Conservation (phyloP, 768 basidiomycete genomes). For the Amanita pallidorosea region DNA sequence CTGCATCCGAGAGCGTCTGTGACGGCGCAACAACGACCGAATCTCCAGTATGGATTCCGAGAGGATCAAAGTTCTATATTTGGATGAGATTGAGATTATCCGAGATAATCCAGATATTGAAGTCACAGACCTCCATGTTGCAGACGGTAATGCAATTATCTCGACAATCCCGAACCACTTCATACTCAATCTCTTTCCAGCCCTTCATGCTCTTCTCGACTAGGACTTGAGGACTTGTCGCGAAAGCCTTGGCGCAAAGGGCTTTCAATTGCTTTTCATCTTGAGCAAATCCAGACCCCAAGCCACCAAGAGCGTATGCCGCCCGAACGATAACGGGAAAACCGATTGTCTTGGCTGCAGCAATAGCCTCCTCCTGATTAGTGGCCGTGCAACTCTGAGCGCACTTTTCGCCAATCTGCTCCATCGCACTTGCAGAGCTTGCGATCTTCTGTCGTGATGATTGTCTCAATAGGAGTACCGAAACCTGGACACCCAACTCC, state of each 20-base stretch:
- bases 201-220: constrained; percentile 99
- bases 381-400: constrained; percentile 85
- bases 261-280: constrained; percentile 82
- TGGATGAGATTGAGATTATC: neutral
- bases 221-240: constrained; percentile 95
- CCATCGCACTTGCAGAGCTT: constrained; percentile 93
- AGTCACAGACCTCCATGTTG: constrained; percentile 92
- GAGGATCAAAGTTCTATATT: constrained; percentile 92
- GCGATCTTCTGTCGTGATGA: constrained; percentile 95
- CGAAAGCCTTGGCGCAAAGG: constrained; percentile 90
- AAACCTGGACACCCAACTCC: constrained; percentile 83
- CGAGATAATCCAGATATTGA: neutral
- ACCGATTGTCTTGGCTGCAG: constrained; percentile 76
- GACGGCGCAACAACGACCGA: constrained; percentile 98
- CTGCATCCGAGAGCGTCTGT: constrained; percentile 96
- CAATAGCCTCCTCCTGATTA: constrained; percentile 73
- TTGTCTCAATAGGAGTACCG: constrained; percentile 93
- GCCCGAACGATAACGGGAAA: constrained; percentile 96
- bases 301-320: constrained; percentile 91
- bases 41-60: constrained; percentile 97
- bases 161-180: constrained; percentile 94
- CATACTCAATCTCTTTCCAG: constrained; percentile 99
- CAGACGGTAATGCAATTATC: constrained; percentile 99
- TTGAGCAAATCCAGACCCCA: constrained; percentile 96
- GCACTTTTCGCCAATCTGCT: constrained; percentile 90